Percentiles rank a stretch among this genome's conserved stretches.
Conservation (phyloP, 805 yeast genomes). For the Lipomyces yamanashiensis region DNA sequence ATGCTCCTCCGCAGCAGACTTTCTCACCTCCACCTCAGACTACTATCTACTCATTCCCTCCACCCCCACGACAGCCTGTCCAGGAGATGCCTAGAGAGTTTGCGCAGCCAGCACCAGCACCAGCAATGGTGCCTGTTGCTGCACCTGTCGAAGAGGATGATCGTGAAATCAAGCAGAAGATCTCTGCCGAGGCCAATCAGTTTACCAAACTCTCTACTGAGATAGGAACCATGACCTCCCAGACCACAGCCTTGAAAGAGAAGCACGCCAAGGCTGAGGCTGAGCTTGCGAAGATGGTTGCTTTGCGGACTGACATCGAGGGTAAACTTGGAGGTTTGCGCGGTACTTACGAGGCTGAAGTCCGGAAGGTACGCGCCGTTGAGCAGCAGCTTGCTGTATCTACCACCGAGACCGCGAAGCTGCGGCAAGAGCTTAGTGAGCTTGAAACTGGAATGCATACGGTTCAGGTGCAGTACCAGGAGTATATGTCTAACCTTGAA, state of each 20-base stretch:
- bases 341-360: slow-evolving; percentile 76
- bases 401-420: slow-evolving; percentile 66
- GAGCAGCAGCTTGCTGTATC: slow-evolving; percentile 65
- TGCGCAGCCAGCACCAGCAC: background rate
- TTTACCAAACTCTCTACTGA: slow-evolving; percentile 86
- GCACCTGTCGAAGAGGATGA: slow-evolving; percentile 10
- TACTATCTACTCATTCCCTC: background rate
- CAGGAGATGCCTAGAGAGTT: slow-evolving; percentile 18
- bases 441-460: slow-evolving; percentile 80
- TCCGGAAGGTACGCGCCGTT: slow-evolving; percentile 71
- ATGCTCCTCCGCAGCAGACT: background rate
- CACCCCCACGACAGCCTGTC: background rate
- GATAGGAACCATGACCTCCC: slow-evolving; percentile 74
- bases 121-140: background rate
- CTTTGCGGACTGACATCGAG: slow-evolving; percentile 72
- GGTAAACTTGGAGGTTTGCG: slow-evolving; percentile 69
- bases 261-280: slow-evolving; percentile 75
- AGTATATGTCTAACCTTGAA: slow-evolving; percentile 63
- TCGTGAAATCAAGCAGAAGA: slow-evolving; percentile 63
- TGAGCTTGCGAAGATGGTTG: slow-evolving; percentile 71
- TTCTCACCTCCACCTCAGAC: slow-evolving; percentile 5
- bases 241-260: slow-evolving; percentile 70
- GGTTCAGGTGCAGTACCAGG: slow-evolving; percentile 65
- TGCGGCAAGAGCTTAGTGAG: slow-evolving; percentile 72
- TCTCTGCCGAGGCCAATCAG: slow-evolving; percentile 80